Percentiles rank a stretch among this genome's conserved stretches.
phyloP scores from a whole-genome alignment of 2,329 filamentous ascomycete genomes.

The Sarocladiaceae sp. region DNA sequence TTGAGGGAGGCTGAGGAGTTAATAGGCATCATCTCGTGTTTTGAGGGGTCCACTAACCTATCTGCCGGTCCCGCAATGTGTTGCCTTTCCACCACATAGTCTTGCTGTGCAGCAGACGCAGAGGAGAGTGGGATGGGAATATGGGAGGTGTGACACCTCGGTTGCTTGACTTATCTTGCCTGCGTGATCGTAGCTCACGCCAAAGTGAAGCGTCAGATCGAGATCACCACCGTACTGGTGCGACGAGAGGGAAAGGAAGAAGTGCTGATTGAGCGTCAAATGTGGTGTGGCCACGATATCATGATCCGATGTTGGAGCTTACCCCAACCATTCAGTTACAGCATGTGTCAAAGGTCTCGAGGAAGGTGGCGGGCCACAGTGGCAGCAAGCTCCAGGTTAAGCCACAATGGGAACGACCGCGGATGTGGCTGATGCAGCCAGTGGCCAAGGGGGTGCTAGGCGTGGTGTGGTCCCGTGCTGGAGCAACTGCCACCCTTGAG shows the following conservation, averaged over 20 bases:
- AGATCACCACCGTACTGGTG: too few species aligned
- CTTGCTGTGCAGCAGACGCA: slow-evolving; percentile 11
- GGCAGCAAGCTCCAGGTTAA: neutral
- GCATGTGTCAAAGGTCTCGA: slow-evolving; percentile 2
- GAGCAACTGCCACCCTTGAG: too few species aligned
- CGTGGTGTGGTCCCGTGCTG: too few species aligned
- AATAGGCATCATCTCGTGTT: slow-evolving; percentile 3
- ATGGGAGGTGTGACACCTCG: too few species aligned
- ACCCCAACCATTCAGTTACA: neutral
- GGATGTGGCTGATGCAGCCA: neutral
- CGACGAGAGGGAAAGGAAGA: neutral
- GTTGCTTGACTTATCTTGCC: too few species aligned
- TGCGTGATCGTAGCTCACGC: too few species aligned
- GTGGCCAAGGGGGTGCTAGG: too few species aligned
- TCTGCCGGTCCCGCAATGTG: slow-evolving; percentile 45
- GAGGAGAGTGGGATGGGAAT: slow-evolving; percentile 4
- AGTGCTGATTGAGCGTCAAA: neutral
- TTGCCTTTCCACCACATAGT: slow-evolving; percentile 40
- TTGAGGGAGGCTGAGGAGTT: slow-evolving; percentile 69
- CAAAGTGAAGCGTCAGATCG: neutral
- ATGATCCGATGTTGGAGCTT: neutral
- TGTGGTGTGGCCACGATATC: slow-evolving; percentile 4
- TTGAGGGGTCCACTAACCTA: slow-evolving; percentile 27
- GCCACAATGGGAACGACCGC: neutral
- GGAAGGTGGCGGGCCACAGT: slow-evolving; percentile 3